Percentiles rank a stretch among this genome's conserved stretches.
Conservation (phyloP, 169 alveolate species). For the Babesia divergens region DNA sequence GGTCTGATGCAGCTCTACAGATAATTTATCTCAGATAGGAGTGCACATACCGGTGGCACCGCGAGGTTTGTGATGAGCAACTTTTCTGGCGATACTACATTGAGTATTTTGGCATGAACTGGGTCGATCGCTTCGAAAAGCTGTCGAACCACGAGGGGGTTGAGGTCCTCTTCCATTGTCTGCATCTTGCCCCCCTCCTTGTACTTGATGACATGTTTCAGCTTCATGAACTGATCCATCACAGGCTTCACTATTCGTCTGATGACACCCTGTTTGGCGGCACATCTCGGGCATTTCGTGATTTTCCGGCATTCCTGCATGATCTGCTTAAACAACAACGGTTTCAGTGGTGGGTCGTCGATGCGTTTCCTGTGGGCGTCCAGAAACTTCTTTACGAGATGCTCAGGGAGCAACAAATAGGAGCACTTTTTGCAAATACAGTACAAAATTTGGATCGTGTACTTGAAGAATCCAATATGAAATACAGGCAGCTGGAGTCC, state of each 20-base stretch:
- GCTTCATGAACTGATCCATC: conserved; percentile 85
- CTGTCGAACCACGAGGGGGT: conserved; percentile 86
- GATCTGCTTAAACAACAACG: conserved; percentile 74
- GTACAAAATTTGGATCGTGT: conserved; percentile 84
- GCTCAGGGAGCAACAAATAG: conserved; percentile 78
- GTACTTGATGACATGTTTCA: conserved; percentile 75
- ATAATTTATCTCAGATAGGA: background rate
- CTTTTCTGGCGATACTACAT: conserved; percentile 89
- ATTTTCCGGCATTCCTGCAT: conserved; percentile 82
- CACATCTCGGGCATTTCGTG: conserved; percentile 80
- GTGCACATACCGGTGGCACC: conserved; percentile 91
- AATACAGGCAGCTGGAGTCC: conserved; percentile 94
- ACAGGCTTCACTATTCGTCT: conserved; percentile 80
- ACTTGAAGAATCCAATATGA: conserved; percentile 97
- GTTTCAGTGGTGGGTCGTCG: conserved; percentile 74
- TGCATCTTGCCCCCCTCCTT: conserved; percentile 77
- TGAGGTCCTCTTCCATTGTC: conserved; percentile 83
- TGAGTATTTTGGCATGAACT: conserved; percentile 87
- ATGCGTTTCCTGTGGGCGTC: conserved; percentile 54
- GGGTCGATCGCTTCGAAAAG: conserved; percentile 87
- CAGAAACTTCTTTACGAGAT: conserved; percentile 75
- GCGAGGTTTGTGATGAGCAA: conserved; percentile 87
- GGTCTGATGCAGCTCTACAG: conserved; percentile 90
- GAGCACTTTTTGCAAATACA: conserved; percentile 92
- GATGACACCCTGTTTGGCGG: conserved; percentile 81